Percentiles rank a stretch among this genome's conserved stretches.
Conservation (phyloP, 352 stramenopile genomes). For the Elongisporangium prolatum region DNA sequence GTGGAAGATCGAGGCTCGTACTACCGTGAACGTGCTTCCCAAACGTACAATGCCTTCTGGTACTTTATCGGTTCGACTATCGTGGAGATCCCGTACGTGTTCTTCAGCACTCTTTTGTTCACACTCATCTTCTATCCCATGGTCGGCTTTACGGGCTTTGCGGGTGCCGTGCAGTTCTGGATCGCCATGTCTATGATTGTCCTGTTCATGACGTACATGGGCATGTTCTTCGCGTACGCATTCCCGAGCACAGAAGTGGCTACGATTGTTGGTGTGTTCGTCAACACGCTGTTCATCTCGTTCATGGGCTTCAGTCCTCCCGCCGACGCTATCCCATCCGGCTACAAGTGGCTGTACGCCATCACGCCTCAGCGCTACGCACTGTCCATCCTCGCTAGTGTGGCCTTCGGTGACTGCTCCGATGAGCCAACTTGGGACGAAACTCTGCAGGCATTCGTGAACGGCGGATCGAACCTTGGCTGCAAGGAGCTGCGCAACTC, state of each 20-base stretch:
- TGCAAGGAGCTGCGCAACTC: constrained; percentile 18
- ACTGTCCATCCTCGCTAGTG: constrained; percentile 17
- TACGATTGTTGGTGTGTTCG: constrained; percentile 28
- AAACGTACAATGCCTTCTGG: too few species aligned
- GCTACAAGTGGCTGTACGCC: constrained; percentile 34
- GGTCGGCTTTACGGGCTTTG: constrained; percentile 24
- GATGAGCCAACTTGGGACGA: constrained; percentile 18
- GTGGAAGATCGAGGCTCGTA: too few species aligned
- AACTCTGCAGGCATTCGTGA: constrained; percentile 11
- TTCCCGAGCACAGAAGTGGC: constrained; percentile 45
- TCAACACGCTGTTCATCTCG: constrained; percentile 52
- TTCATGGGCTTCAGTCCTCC: too few species aligned
- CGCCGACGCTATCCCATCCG: too few species aligned
- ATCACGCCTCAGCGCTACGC: constrained; percentile 28
- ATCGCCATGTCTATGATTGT: constrained; percentile 29
- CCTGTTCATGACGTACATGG: constrained; percentile 39
- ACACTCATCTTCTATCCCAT: too few species aligned
- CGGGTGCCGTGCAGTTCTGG: constrained; percentile 36
- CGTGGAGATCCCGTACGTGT: too few species aligned
- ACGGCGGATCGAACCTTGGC: constrained; percentile 12
- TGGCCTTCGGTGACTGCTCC: constrained; percentile 22
- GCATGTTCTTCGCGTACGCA: constrained; percentile 62
- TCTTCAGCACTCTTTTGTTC: too few species aligned
- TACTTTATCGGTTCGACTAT: too few species aligned
- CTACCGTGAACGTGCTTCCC: constrained; percentile 41